These are phyloP conservation scores for Ilex aquifolium DNA, from an alignment of 257 asterid genomes.

Conservation along the genomic window DNA sequence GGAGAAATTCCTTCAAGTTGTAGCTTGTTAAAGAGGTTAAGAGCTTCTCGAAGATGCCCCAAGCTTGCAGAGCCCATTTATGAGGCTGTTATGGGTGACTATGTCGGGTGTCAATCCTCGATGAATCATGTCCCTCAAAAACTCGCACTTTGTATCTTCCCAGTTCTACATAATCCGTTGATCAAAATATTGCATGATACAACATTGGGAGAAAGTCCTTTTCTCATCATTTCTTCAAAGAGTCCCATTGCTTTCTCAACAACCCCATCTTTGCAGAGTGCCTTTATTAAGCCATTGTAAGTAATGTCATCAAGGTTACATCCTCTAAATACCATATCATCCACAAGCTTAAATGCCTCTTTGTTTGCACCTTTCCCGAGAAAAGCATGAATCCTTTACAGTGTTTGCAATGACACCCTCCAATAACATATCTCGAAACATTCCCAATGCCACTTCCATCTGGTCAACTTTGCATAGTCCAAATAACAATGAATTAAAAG, in stretches of 20 bases:
- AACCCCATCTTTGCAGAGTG: slow-evolving; percentile 72
- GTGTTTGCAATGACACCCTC: slow-evolving; percentile 83
- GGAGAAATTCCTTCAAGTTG: slow-evolving; percentile 50
- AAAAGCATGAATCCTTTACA: slow-evolving; percentile 71
- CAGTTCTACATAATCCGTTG: slow-evolving; percentile 43
- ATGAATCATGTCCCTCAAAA: slow-evolving; percentile 58
- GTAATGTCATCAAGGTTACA: slow-evolving; percentile 60
- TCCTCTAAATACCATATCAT: slow-evolving; percentile 82
- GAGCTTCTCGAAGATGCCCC: slow-evolving; percentile 51
- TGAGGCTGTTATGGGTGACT: slow-evolving; percentile 62
- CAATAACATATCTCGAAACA: slow-evolving; percentile 64
- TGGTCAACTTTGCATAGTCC: slow-evolving; percentile 53
- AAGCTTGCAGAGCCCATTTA: slow-evolving; percentile 75
- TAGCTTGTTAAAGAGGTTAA: slow-evolving; percentile 48
- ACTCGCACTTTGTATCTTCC: slow-evolving; percentile 64
- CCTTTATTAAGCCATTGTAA: slow-evolving; percentile 62
- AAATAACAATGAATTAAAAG: slow-evolving; percentile 64
- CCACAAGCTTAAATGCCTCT: slow-evolving; percentile 65
- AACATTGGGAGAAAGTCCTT: slow-evolving; percentile 43
- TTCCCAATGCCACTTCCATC: slow-evolving; percentile 61
- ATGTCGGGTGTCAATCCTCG: slow-evolving; percentile 74
- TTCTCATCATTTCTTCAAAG: slow-evolving; percentile 65
- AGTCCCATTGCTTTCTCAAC: slow-evolving; percentile 68
- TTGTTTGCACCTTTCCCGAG: slow-evolving; percentile 42
- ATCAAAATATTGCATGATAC: slow-evolving; percentile 58